These are phyloP conservation scores for Penicillium sp. DNA, from an alignment of 2,329 filamentous ascomycete genomes.

Conservation along the genomic window DNA sequence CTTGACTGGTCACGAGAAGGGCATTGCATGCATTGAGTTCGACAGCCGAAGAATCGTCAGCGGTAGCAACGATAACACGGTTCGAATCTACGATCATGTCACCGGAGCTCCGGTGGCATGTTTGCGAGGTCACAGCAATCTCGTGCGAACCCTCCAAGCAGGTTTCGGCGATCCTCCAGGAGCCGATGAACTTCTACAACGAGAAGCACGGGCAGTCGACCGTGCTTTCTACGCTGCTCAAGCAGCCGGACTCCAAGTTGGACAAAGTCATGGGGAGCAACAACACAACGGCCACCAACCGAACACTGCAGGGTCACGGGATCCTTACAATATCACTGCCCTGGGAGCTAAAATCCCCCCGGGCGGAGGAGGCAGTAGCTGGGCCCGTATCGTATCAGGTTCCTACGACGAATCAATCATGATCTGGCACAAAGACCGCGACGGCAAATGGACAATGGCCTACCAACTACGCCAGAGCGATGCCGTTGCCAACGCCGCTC, in stretches of 20 bases:
- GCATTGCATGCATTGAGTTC: constrained; percentile 96
- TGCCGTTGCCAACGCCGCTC: constrained; percentile 41
- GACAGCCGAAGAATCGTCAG: constrained; percentile 91
- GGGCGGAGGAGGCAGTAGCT: constrained; percentile 81
- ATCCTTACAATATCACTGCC: constrained; percentile 68
- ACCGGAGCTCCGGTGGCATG: constrained; percentile 87
- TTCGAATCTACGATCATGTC: constrained; percentile 86
- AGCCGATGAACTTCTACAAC: constrained; percentile 68
- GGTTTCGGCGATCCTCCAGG: constrained; percentile 87
- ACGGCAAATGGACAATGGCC: constrained; percentile 77
- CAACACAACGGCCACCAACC: constrained; percentile 50
- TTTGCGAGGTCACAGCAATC: constrained; percentile 72
- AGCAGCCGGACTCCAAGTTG: constrained; percentile 43
- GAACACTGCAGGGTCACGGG: constrained; percentile 66
- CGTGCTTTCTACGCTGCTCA: constrained; percentile 63
- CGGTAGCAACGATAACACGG: constrained; percentile 91
- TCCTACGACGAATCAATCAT: constrained; percentile 96
- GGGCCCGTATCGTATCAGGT: constrained; percentile 92
- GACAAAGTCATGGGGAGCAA: constrained; percentile 44
- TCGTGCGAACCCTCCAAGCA: constrained; percentile 92
- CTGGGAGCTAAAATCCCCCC: constrained; percentile 84
- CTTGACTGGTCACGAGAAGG: constrained; percentile 83
- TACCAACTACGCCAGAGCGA: constrained; percentile 67
- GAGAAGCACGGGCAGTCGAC: constrained; percentile 70
- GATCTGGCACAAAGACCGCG: constrained; percentile 83